Conservation (phyloP, 2,329 filamentous ascomycete genomes). For the Phoma sp. region DNA sequence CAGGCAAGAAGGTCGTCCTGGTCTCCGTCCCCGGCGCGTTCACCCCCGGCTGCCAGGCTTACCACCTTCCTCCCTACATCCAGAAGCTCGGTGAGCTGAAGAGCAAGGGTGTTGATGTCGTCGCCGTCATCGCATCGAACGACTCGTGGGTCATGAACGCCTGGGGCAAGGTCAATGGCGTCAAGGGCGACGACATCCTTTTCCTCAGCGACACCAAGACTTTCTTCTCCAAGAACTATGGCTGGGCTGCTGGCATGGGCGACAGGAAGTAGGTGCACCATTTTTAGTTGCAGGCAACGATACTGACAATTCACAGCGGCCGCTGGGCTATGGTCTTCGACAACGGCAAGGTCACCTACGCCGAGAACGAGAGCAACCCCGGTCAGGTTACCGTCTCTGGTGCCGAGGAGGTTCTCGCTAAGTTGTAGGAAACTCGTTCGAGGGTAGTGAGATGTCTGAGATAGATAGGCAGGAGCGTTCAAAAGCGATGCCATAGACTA, state of each 20-base stretch:
- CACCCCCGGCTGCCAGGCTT: slow-evolving; percentile 78
- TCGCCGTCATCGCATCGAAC: slow-evolving; percentile 83
- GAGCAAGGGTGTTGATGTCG: slow-evolving; percentile 80
- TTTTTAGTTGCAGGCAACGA: no score
- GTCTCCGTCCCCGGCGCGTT: slow-evolving; percentile 68
- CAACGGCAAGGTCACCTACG: slow-evolving; percentile 80
- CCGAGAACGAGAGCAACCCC: slow-evolving; percentile 70
- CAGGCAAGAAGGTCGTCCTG: slow-evolving; percentile 73
- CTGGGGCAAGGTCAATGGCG: slow-evolving; percentile 85
- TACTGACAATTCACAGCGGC: slow-evolving; percentile 45
- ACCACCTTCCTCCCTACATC: slow-evolving; percentile 82
- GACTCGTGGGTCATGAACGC: slow-evolving; percentile 87
- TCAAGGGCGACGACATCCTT: slow-evolving; percentile 74
- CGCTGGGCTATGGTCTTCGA: slow-evolving; percentile 81
- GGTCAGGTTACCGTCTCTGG: slow-evolving; percentile 56
- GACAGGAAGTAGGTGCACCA: slow-evolving; percentile 64
- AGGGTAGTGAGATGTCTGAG: not conserved
- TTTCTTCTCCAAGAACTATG: slow-evolving; percentile 77
- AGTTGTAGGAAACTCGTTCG: slow-evolving; percentile 45
- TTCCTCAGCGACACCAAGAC: slow-evolving; percentile 77
- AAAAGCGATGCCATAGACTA: not conserved
- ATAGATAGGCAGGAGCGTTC: not conserved
- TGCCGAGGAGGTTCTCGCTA: slow-evolving; percentile 56
- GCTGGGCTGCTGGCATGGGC: slow-evolving; percentile 71
- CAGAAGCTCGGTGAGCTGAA: slow-evolving; percentile 72